Evolutionary conservation across 2,329 filamentous ascomycete genomes (phyloP).

Genomic region (Nannizziopsis arthrosporioides): DNA sequence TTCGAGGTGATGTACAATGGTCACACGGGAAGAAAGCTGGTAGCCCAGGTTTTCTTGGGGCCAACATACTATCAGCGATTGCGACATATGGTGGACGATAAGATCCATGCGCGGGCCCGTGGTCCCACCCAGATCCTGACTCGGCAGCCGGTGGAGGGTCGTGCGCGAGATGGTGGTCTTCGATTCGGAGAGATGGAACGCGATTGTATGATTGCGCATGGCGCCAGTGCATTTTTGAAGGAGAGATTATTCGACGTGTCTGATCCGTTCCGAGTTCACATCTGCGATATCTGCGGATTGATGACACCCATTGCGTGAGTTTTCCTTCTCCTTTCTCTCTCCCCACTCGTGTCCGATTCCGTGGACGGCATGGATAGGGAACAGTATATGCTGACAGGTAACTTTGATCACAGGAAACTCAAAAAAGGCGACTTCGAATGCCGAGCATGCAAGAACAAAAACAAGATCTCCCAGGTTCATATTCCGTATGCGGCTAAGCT

Average conservation of each 20-base stretch:
- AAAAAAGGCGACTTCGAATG: constrained; percentile 96
- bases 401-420: constrained; percentile 54
- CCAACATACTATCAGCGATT: constrained; percentile 98
- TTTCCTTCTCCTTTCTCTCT: constrained; percentile 11
- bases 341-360: constrained; percentile 18
- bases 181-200: constrained; percentile 99
- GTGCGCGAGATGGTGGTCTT: constrained; percentile 91
- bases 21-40: constrained; percentile 86
- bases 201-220: constrained; percentile 99
- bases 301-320: constrained; percentile 99
- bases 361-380: neutral
- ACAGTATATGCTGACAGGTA: neutral
- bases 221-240: constrained; percentile 91
- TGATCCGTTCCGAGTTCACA: constrained; percentile 93
- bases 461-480: constrained; percentile 92
- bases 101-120: constrained; percentile 97
- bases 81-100: constrained; percentile 99
- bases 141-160: constrained; percentile 92
- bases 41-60: constrained; percentile 89
- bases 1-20: constrained; percentile 99
- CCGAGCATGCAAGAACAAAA: constrained; percentile 97
- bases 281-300: constrained; percentile 95
- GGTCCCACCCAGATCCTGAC: constrained; percentile 96
- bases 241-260: constrained; percentile 95
- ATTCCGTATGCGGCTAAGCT: constrained; percentile 97